These are phyloP conservation scores for Salvia splendens DNA, from an alignment of 257 asterid genomes.

Conservation along the genomic window DNA sequence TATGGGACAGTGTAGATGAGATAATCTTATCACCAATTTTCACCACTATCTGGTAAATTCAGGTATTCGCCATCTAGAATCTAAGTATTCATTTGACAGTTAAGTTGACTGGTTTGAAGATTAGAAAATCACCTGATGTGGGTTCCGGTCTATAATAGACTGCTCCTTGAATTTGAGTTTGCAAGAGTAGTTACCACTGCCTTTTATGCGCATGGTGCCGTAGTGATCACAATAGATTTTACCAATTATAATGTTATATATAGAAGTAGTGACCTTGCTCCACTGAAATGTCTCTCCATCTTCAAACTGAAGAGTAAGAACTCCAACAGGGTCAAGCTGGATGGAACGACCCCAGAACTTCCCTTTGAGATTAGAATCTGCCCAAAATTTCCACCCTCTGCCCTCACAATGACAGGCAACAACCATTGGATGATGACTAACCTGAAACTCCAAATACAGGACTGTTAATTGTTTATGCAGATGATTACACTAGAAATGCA, in stretches of 20 bases:
- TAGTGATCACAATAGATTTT: slow-evolving; percentile 95
- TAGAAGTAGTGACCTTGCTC: slow-evolving; percentile 99
- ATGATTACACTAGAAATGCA: background rate
- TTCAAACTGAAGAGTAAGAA: slow-evolving; percentile 87
- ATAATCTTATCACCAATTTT: slow-evolving; percentile 1
- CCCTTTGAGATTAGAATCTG: slow-evolving; percentile 96
- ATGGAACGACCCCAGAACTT: slow-evolving; percentile 99
- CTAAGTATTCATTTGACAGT: background rate
- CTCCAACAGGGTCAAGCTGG: slow-evolving; percentile 96
- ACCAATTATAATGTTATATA: slow-evolving; percentile 92
- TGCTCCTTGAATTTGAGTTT: slow-evolving; percentile 98
- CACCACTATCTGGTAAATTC: background rate
- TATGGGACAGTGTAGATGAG: background rate
- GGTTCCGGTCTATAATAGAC: slow-evolving; percentile 96
- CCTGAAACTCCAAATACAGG: slow-evolving; percentile 47
- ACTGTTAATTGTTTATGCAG: background rate
- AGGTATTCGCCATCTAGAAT: background rate
- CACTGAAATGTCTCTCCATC: slow-evolving; percentile 95
- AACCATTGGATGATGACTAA: slow-evolving; percentile 96
- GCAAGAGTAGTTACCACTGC: slow-evolving; percentile 93
- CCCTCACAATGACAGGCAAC: slow-evolving; percentile 99
- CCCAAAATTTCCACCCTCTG: slow-evolving; percentile 96
- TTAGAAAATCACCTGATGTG: slow-evolving; percentile 75
- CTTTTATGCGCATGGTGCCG: slow-evolving; percentile 97
- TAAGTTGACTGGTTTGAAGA: slow-evolving; percentile 18